phyloP scores from a whole-genome alignment of 768 basidiomycete species.

The Kwoniella sp. region DNA sequence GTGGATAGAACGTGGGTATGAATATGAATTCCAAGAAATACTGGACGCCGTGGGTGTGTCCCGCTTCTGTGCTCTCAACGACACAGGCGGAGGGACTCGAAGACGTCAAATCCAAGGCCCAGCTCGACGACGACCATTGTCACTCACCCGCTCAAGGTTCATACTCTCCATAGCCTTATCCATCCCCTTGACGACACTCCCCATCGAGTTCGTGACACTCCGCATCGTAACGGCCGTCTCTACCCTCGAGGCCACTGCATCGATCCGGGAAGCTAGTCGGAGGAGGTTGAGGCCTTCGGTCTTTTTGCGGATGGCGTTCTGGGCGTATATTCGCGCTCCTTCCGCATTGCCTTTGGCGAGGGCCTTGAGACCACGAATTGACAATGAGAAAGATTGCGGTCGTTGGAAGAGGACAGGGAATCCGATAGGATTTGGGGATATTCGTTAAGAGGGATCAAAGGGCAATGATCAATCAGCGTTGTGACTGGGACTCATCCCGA shows the following conservation, averaged over 20 bases:
- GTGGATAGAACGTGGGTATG: not conserved
- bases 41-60: too few species aligned
- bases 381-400: not conserved
- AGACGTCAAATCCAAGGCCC: not conserved
- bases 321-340: slow-evolving; percentile 95
- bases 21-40: not conserved
- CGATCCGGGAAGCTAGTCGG: slow-evolving; percentile 84
- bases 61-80: too few species aligned
- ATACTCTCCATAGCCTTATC: slow-evolving; percentile 98
- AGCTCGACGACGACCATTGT: not conserved
- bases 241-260: slow-evolving; percentile 93
- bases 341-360: slow-evolving; percentile 95
- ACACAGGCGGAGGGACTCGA: too few species aligned
- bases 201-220: slow-evolving; percentile 89
- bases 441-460: not conserved
- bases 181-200: slow-evolving; percentile 94
- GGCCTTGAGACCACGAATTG: too few species aligned
- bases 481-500: too few species aligned
- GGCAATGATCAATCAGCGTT: not conserved
- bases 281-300: slow-evolving; percentile 89
- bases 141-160: slow-evolving; percentile 90
- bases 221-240: slow-evolving; percentile 99
- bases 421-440: too few species aligned
- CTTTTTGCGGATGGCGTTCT: slow-evolving; percentile 98
- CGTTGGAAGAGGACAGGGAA: too few species aligned